Percentiles rank a stretch among this genome's conserved stretches.
Evolutionary conservation across 352 stramenopile genomes (phyloP).

Genomic region (Pythium sukuiense): DNA sequence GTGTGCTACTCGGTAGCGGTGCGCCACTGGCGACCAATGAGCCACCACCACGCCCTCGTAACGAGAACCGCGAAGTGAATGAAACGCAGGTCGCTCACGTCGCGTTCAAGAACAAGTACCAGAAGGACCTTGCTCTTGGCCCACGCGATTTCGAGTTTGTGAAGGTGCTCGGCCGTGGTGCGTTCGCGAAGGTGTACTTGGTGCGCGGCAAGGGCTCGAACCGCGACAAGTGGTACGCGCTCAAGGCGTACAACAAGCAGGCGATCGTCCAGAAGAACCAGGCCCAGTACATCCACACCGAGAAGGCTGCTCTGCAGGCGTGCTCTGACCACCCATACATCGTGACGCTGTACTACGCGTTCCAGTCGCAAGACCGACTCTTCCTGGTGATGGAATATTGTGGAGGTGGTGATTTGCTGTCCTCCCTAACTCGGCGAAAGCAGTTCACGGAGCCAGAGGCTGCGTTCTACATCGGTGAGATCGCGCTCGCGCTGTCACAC

Average conservation of each 20-base stretch:
- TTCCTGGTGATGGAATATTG: constrained; percentile 90
- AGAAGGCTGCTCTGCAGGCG: constrained; percentile 78
- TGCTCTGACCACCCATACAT: constrained; percentile 88
- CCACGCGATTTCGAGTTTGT: constrained; percentile 88
- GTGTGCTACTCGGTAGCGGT: constrained; percentile 73
- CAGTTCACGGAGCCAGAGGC: constrained; percentile 78
- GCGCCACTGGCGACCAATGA: constrained; percentile 72
- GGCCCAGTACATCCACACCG: constrained; percentile 85
- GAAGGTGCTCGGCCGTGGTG: constrained; percentile 79
- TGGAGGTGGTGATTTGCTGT: constrained; percentile 76
- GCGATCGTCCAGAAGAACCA: constrained; percentile 89
- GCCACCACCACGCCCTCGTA: constrained; percentile 57
- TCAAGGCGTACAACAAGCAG: constrained; percentile 90
- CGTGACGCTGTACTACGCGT: constrained; percentile 82
- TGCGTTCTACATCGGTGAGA: constrained; percentile 86
- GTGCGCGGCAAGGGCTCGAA: constrained; percentile 84
- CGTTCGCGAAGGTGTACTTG: constrained; percentile 86
- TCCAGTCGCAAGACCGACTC: constrained; percentile 81
- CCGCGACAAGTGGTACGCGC: constrained; percentile 83
- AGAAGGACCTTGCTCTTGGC: constrained; percentile 77
- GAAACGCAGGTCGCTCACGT: constrained; percentile 79
- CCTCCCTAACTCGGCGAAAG: constrained; percentile 72
- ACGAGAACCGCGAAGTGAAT: constrained; percentile 52
- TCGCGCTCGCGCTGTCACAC: constrained; percentile 75
- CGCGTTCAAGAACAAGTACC: constrained; percentile 91